Evolutionary conservation across 306 rosid species (phyloP), one percentile per base, ranked within the genome.

Genomic region (Ochetophila trinervis): DNA sequence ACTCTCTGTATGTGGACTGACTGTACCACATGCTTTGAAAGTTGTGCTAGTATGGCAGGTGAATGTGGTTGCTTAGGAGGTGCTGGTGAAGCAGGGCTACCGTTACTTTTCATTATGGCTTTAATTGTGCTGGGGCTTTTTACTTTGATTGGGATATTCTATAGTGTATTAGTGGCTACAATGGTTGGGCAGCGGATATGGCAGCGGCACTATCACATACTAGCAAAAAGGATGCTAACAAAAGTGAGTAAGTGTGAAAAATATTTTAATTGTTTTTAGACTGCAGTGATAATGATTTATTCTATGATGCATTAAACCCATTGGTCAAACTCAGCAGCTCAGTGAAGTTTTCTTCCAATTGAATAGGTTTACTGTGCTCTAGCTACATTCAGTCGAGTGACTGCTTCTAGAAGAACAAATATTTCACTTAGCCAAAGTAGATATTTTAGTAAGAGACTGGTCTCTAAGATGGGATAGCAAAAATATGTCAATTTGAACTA

Each of bases 1-100:
- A 93, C 99, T 23, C 94, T 93, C 27, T 93, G 97, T 76, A 88
- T 93, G 96, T 93, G 97, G 99, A 93, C 97, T 23, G 97, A 93
- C 76, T 90, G 99, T 78, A 93, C 99, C 57, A 76, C 99, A 40
- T 93, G 99, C 82, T 93, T 91, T 83, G 99, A 91, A 83, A 83
- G 96, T 71, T 93, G 99, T 79, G 99, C 96, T 58, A 88, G 91
- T 68, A 84, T 93, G 89, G 91, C 91, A 42, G 86, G 88, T 50
- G 99, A 93, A 80, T 90, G 99, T 67, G 91, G 98, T 72, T 93
- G 99, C 83, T 74, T 93, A 74, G 97, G 97, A 53, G 99, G 99
- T 73, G 96, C 99, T 53, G 96, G 99, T 73, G 99, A 93, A 84
- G 99, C 97, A 37, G 99, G 97, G 58, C 78, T 90, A 59, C 99